These are phyloP conservation scores for Cordyceps fumosorosea DNA, from an alignment of 2,329 filamentous ascomycete genomes.

Conservation along the genomic window DNA sequence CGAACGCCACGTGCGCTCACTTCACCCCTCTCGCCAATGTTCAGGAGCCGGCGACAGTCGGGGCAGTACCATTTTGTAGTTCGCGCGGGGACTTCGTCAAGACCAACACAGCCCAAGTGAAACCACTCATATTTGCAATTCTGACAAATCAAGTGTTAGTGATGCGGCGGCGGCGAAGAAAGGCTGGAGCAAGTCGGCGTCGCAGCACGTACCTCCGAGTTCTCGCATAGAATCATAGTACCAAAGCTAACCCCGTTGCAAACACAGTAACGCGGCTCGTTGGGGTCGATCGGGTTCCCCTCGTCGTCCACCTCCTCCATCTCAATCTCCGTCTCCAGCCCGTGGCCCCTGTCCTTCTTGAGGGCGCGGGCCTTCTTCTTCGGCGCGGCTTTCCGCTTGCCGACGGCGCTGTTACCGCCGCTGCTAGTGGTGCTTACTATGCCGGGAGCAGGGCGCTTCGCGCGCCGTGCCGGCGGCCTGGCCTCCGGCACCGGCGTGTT, in stretches of 20 bases:
- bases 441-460: conserved; percentile 66
- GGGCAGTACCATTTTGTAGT: conserved; percentile 83
- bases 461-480: conserved; percentile 47
- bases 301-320: conserved; percentile 59
- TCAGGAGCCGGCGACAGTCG: conserved; percentile 58
- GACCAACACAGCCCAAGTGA: conserved; percentile 68
- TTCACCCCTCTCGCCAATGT: conserved; percentile 58
- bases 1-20: conserved; percentile 52
- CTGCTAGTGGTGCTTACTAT: conserved; percentile 58
- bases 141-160: conserved; percentile 24
- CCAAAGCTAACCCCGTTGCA: conserved; percentile 78
- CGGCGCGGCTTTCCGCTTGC: conserved; percentile 63
- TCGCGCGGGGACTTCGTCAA: conserved; percentile 60
- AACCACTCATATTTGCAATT: conserved; percentile 82
- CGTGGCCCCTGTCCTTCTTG: conserved; percentile 41
- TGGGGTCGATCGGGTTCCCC: conserved; percentile 63
- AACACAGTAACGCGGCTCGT: conserved; percentile 70
- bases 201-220: conserved; percentile 52
- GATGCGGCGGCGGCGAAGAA: neutral
- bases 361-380: conserved; percentile 53
- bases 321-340: conserved; percentile 39
- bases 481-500: conserved; percentile 50
- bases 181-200: neutral
- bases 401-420: conserved; percentile 60
- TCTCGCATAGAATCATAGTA: conserved; percentile 78